Conservation (phyloP, 352 stramenopile species). For the Phytophthora ohioensis region DNA sequence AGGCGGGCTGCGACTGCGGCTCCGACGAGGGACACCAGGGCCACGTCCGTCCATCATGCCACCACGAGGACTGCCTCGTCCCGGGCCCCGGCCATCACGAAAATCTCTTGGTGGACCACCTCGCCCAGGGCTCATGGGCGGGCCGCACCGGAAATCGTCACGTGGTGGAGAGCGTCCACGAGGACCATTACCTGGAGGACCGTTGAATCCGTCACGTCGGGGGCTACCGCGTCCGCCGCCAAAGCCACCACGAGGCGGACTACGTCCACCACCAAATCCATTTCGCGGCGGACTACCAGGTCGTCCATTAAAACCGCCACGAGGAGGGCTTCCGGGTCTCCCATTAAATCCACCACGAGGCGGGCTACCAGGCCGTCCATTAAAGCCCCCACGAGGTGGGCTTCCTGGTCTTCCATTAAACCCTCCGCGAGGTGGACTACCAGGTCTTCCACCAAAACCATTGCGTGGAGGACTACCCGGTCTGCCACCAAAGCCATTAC, state of each 20-base stretch:
- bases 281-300: conserved; percentile 17
- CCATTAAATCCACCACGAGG: conserved; percentile 7
- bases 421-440: conserved; percentile 15
- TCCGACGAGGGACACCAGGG: conserved; percentile 31
- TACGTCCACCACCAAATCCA: conserved; percentile 21
- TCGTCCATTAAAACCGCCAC: conserved; percentile 13
- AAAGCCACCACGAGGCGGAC: conserved; percentile 12
- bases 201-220: conserved; percentile 26
- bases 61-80: conserved; percentile 37
- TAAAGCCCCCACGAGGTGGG: conserved; percentile 18
- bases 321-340: not conserved
- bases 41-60: conserved; percentile 33
- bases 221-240: conserved; percentile 28
- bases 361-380: conserved; percentile 6
- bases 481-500: conserved; percentile 21
- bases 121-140: conserved; percentile 35
- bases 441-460: conserved; percentile 8
- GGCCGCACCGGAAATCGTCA: conserved; percentile 32
- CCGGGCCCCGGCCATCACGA: conserved; percentile 29
- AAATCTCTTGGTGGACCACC: conserved; percentile 37
- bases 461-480: conserved; percentile 22
- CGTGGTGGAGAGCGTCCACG: conserved; percentile 39
- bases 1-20: conserved; percentile 32
- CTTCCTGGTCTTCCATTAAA: conserved; percentile 23
- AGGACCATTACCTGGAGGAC: conserved; percentile 21